Evolutionary conservation across 352 stramenopile species (phyloP).

Genomic region (Peronospora destructor): DNA sequence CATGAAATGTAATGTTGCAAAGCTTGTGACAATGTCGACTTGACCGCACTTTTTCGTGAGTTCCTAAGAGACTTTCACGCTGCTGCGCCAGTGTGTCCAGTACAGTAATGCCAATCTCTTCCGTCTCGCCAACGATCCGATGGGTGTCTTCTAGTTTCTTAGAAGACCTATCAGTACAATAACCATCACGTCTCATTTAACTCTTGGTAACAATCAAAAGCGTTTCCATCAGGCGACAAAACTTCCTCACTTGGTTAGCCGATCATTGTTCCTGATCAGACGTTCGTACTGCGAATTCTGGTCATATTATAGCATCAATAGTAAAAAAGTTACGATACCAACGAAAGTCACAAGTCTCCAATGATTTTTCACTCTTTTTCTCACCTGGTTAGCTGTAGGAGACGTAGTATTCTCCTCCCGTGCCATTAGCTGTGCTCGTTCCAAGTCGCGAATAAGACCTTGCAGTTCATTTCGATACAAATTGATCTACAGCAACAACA

Average conservation of each 20-base stretch:
- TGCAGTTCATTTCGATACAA: conserved; percentile 67
- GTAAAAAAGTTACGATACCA: background rate
- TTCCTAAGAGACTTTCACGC: conserved; percentile 56
- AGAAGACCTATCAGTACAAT: conserved; percentile 34
- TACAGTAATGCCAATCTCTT: conserved; percentile 64
- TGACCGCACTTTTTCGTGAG: conserved; percentile 52
- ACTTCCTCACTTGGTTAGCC: conserved; percentile 38
- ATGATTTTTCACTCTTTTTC: too few species aligned
- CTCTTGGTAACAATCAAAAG: too few species aligned
- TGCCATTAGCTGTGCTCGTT: conserved; percentile 63
- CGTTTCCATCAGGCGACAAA: background rate
- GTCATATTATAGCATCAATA: background rate
- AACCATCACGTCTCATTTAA: background rate
- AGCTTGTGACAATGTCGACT: background rate
- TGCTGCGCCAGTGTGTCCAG: conserved; percentile 64
- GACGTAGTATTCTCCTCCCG: conserved; percentile 35
- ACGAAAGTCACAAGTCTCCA: too few species aligned
- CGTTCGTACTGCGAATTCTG: conserved; percentile 65
- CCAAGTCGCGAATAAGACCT: conserved; percentile 58
- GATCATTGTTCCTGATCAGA: conserved; percentile 57
- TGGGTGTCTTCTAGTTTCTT: conserved; percentile 59
- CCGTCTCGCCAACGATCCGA: conserved; percentile 56
- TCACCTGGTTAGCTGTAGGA: conserved; percentile 26
- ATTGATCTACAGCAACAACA: conserved; percentile 34
- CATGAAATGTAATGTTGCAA: background rate